Conservation (phyloP, 768 basidiomycete species). For the Mycena pura region DNA sequence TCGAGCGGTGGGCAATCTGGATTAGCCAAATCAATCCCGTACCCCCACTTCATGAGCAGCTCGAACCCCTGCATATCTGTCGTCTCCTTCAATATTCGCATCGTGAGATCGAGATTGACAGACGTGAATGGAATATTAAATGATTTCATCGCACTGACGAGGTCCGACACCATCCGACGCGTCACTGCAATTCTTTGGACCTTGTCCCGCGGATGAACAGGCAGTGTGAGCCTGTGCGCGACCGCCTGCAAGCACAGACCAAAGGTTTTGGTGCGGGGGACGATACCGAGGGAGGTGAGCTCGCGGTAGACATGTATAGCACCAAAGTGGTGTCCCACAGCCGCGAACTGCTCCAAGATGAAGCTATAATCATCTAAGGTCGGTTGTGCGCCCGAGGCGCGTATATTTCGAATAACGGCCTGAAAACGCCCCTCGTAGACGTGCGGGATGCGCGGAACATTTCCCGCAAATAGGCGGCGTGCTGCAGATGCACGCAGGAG, state of each 20-base stretch:
- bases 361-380: slow-evolving; percentile 76
- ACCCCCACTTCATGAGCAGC: slow-evolving; percentile 66
- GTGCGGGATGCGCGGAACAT: slow-evolving; percentile 49
- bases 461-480: slow-evolving; percentile 46
- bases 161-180: slow-evolving; percentile 51
- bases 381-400: slow-evolving; percentile 53
- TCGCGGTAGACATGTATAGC: slow-evolving; percentile 68
- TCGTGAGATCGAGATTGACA: slow-evolving; percentile 67
- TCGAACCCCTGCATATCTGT: slow-evolving; percentile 63
- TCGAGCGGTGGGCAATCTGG: slow-evolving; percentile 73
- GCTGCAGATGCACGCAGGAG: slow-evolving; percentile 53
- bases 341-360: slow-evolving; percentile 76
- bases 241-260: slow-evolving; percentile 72
- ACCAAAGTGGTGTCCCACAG: slow-evolving; percentile 72
- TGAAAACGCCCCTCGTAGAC: slow-evolving; percentile 72
- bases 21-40: slow-evolving; percentile 78
- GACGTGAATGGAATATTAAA: slow-evolving; percentile 58
- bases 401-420: slow-evolving; percentile 73
- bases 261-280: slow-evolving; percentile 63
- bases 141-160: slow-evolving; percentile 66
- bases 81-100: slow-evolving; percentile 74
- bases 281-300: slow-evolving; percentile 50
- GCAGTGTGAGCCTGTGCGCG: slow-evolving; percentile 69
- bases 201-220: slow-evolving; percentile 49
- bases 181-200: slow-evolving; percentile 47